Evolutionary conservation across 208 protist species (phyloP), one percentile per base, ranked within the genome.

Genomic region (Leishmania aethiopica): DNA sequence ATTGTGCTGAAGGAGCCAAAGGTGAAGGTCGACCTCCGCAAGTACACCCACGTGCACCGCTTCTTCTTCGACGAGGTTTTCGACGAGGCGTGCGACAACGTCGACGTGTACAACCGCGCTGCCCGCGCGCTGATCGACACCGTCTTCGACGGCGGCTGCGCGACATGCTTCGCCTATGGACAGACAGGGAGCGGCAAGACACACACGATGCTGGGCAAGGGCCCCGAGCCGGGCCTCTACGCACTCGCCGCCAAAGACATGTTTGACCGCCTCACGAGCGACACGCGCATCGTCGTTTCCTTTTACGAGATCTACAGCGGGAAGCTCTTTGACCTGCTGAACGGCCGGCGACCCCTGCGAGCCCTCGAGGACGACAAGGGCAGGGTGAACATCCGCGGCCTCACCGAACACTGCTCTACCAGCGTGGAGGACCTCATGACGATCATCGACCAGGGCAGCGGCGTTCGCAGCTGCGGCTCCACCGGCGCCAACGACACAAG

Each of bases 61-160:
- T 99, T 99, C 83, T 88, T 90, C 75, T 99, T 99, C 84, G 99
- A 99, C 84, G 91, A 98, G 78, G 98, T 98, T 32, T 98, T 99
- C 60, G 93, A 98, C 76, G 96, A 99, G 78, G 80, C 78, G 42
- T 88, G 91, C 62, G 92, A 78, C 79, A 99, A 99, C 79, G 86
- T 84, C 42, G 91, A 92, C 66, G 95, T 99, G 19, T 99, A 98
- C 88, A 82, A 92, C 69, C 86, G 96, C 57, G 92, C 98, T 22
- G 97, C 95, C 45, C 87, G 88, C 47, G 76, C 80, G 15, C 83
- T 95, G 22, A 82, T 95, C 35, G 88, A 91, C 81, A 95, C 91
- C 37, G 91, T 95, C 28, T 91, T 95, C 66, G 90, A 93, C 69
- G 91, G 91, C 62, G 91, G 91, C 64, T 67, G 79, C 32, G 91